These are phyloP conservation scores for Diutina scorzettiae DNA, from an alignment of 1,139 yeast genomes.

Conservation along the genomic window DNA sequence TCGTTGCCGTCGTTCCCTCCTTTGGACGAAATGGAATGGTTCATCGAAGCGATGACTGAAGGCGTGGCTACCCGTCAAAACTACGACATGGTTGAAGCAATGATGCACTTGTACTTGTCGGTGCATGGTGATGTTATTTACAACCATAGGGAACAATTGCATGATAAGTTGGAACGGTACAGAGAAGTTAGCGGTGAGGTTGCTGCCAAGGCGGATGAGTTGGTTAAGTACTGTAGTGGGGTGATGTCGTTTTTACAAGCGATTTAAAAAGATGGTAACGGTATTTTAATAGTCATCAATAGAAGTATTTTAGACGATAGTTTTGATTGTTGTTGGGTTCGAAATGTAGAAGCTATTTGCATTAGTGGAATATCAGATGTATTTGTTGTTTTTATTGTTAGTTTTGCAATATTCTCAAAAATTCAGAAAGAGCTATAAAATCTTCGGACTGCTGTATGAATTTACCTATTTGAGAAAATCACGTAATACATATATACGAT, in stretches of 20 bases:
- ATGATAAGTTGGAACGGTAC: constrained; percentile 40
- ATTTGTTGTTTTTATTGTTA: no score
- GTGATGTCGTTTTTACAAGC: constrained; percentile 47
- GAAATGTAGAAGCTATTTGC: no score
- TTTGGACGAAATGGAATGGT: constrained; percentile 48
- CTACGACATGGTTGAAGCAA: constrained; percentile 65
- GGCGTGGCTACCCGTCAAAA: constrained; percentile 50
- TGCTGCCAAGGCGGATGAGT: constrained; percentile 45
- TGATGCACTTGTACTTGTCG: constrained; percentile 61
- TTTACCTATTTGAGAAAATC: no score
- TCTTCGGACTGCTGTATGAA: no score
- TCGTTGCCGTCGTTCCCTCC: constrained; percentile 61
- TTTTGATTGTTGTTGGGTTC: no score
- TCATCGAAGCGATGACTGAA: constrained; percentile 50
- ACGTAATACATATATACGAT: no score
- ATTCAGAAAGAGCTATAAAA: no score
- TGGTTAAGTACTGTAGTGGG: constrained; percentile 77
- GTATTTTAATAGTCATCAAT: no score
- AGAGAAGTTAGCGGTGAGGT: constrained; percentile 28
- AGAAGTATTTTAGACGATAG: no score
- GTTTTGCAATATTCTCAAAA: no score
- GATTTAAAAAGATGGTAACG: no score
- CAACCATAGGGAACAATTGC: constrained; percentile 26
- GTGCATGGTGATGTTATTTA: constrained; percentile 77
- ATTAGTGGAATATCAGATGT: no score